Evolutionary conservation across 2,329 filamentous ascomycete species (phyloP).

Genomic region (Lizonia empirigonia): DNA sequence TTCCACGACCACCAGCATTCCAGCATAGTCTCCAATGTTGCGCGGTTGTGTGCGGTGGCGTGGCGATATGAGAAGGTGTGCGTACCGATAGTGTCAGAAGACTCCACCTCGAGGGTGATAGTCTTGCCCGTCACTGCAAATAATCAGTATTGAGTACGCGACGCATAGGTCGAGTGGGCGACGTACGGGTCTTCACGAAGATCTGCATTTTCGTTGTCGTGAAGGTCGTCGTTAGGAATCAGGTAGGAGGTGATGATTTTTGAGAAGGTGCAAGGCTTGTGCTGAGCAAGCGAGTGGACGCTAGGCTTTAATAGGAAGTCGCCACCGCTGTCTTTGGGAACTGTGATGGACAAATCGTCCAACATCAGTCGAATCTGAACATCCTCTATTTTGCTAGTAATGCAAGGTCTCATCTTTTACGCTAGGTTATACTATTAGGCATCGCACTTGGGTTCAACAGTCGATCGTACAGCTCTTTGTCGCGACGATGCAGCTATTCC

Average conservation of each 20-base stretch:
- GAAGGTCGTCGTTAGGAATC: background rate
- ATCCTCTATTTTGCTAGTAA: too few species aligned
- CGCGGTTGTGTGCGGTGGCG: slow-evolving; percentile 21
- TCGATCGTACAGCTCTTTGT: too few species aligned
- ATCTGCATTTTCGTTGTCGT: slow-evolving; percentile 41
- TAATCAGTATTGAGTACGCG: slow-evolving; percentile 16
- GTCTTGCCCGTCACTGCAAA: slow-evolving; percentile 83
- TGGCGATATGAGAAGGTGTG: slow-evolving; percentile 23
- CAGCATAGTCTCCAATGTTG: slow-evolving; percentile 16
- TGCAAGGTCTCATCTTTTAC: too few species aligned
- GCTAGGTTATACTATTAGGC: too few species aligned
- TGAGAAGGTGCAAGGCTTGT: background rate
- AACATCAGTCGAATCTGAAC: too few species aligned
- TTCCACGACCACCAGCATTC: slow-evolving; percentile 7
- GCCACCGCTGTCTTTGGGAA: background rate
- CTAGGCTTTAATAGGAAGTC: background rate
- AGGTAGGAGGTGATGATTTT: background rate
- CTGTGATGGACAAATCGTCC: too few species aligned
- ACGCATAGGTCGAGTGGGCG: background rate
- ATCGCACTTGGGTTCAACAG: too few species aligned
- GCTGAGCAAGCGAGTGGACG: background rate
- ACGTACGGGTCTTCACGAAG: slow-evolving; percentile 96
- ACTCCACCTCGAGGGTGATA: slow-evolving; percentile 99
- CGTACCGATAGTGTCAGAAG: slow-evolving; percentile 83
- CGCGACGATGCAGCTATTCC: too few species aligned